Conservation (phyloP, 2,329 filamentous ascomycete species). For the Monosporascus sp. region DNA sequence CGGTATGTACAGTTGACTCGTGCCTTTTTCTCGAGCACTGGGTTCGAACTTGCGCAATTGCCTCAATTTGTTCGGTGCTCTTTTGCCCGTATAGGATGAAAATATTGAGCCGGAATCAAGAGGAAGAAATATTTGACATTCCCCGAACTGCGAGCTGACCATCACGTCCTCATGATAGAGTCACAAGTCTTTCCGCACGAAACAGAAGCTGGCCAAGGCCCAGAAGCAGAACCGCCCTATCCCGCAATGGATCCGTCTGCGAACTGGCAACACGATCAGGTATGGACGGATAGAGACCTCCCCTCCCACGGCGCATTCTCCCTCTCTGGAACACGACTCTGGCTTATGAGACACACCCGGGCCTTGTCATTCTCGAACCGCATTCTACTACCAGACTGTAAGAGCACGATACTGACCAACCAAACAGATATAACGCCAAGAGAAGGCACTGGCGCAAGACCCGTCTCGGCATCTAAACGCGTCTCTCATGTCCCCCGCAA, state of each 20-base stretch:
- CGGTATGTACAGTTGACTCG: constrained; percentile 26
- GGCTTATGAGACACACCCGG: no score
- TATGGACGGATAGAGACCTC: constrained; percentile 54
- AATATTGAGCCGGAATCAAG: background rate
- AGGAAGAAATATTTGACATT: constrained; percentile 5
- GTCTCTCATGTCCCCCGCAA: constrained; percentile 35
- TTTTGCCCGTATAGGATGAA: no score
- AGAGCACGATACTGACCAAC: constrained; percentile 10
- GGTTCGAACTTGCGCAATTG: no score
- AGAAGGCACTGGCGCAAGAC: constrained; percentile 99
- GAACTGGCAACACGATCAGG: constrained; percentile 99
- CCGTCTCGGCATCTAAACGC: constrained; percentile 91
- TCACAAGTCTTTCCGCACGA: constrained; percentile 99
- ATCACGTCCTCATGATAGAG: constrained; percentile 51
- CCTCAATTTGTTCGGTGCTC: no score
- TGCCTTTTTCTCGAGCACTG: background rate
- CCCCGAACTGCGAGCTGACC: constrained; percentile 11
- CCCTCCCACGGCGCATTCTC: background rate
- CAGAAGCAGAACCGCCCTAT: constrained; percentile 99
- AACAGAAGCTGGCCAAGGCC: constrained; percentile 99
- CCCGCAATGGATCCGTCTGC: constrained; percentile 98
- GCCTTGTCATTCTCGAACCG: no score
- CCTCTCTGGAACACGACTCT: no score
- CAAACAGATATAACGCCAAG: constrained; percentile 96
- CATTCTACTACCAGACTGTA: background rate